A percentile compares a stretch with the other conserved stretches of the same genome.
phyloP scores from a whole-genome alignment of 2,329 filamentous ascomycete genomes.

The Aspergillus hiratsukae region DNA sequence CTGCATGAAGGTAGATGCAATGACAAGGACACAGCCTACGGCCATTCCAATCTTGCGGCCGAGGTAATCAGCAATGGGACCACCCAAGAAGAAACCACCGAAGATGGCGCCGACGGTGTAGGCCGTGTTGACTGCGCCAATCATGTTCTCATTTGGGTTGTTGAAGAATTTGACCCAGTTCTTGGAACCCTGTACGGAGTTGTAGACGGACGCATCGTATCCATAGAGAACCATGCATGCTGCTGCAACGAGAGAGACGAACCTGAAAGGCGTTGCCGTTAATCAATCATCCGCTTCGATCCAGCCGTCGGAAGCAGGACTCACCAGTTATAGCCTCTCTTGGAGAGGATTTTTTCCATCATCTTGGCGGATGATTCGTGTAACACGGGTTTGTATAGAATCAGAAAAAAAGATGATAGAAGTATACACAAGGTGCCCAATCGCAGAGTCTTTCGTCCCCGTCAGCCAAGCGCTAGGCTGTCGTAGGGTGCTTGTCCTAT shows the following conservation, averaged over 20 bases:
- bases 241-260: constrained; percentile 65
- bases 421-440: neutral
- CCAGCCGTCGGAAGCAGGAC: neutral
- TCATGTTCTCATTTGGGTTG: constrained; percentile 38
- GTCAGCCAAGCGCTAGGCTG: neutral
- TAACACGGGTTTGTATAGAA: neutral
- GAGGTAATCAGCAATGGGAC: constrained; percentile 58
- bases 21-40: constrained; percentile 59
- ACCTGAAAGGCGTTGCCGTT: constrained; percentile 39
- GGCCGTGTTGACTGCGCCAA: constrained; percentile 61
- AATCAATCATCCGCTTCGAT: neutral
- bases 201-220: constrained; percentile 71
- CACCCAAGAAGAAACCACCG: constrained; percentile 65
- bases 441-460: neutral
- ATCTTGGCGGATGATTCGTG: constrained; percentile 13
- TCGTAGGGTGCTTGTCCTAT: neutral
- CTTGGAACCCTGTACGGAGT: constrained; percentile 63
- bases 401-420: neutral
- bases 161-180: constrained; percentile 65
- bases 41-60: constrained; percentile 64
- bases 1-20: constrained; percentile 66
- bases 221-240: constrained; percentile 72
- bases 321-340: constrained; percentile 31
- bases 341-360: constrained; percentile 18
- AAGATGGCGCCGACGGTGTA: constrained; percentile 69